phyloP scores from a whole-genome alignment of 2,329 filamentous ascomycete genomes.

The Colletotrichum sp. region DNA sequence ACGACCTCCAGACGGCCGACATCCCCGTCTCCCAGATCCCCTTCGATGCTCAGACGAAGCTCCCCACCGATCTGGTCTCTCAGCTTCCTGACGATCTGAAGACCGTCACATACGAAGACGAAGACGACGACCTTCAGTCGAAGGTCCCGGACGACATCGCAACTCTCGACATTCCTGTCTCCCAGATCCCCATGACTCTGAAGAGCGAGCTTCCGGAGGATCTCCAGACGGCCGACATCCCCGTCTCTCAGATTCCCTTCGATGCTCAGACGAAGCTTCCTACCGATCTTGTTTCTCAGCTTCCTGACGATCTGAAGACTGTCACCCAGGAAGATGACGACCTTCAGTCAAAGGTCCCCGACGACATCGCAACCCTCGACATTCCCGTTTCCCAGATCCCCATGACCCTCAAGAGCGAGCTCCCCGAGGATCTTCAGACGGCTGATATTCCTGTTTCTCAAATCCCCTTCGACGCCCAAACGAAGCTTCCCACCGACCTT shows the following conservation, averaged over 20 bases:
- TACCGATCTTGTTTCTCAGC: conserved; percentile 6
- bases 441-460: conserved; percentile 17
- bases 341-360: not conserved
- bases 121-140: not conserved
- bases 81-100: not conserved
- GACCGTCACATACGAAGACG: not conserved
- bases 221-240: conserved; percentile 16
- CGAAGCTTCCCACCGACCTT: conserved; percentile 3
- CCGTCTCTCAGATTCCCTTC: conserved; percentile 11
- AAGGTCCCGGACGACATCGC: conserved; percentile 2
- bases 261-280: conserved; percentile 13
- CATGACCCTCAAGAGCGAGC: conserved; percentile 9
- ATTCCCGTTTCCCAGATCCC: conserved; percentile 14
- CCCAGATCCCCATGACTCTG: conserved; percentile 5
- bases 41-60: conserved; percentile 9
- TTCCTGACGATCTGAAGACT: not conserved
- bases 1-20: conserved; percentile 20
- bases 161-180: conserved; percentile 10
- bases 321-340: not conserved
- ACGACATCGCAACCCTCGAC: conserved; percentile 13
- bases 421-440: conserved; percentile 21
- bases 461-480: conserved; percentile 8
- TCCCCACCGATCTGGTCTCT: conserved; percentile 6
- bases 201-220: conserved; percentile 22
- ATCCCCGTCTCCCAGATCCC: conserved; percentile 18